Conservation (phyloP, 2,329 filamentous ascomycete genomes). For the Ophiostoma australiae region DNA sequence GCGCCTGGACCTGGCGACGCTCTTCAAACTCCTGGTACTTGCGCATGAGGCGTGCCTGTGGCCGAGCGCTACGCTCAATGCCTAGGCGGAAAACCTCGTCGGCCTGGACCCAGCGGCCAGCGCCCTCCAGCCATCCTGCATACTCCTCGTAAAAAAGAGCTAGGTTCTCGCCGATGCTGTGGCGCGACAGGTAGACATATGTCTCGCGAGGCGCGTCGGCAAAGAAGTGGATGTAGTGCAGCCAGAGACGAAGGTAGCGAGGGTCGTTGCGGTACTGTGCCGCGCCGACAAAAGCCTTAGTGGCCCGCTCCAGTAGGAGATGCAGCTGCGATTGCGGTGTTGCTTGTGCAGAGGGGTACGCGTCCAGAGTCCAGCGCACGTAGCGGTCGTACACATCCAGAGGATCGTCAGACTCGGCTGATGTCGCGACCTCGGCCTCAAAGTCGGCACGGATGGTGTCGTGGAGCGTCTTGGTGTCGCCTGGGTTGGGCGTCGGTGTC, state of each 20-base stretch:
- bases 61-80: slow-evolving; percentile 81
- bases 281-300: slow-evolving; percentile 80
- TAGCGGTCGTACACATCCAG: slow-evolving; percentile 95
- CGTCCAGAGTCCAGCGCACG: slow-evolving; percentile 91
- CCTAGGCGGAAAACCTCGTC: slow-evolving; percentile 91
- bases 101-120: slow-evolving; percentile 79
- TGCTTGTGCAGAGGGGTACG: slow-evolving; percentile 89
- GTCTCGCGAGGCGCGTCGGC: slow-evolving; percentile 89
- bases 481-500: slow-evolving; percentile 56
- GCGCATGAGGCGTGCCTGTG: slow-evolving; percentile 71
- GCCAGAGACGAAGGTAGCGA: slow-evolving; percentile 87
- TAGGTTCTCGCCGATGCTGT: slow-evolving; percentile 78
- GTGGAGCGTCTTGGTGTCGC: slow-evolving; percentile 68
- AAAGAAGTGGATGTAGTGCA: slow-evolving; percentile 90
- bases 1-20: slow-evolving; percentile 60
- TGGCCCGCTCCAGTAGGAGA: slow-evolving; percentile 83
- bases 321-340: slow-evolving; percentile 88
- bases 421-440: slow-evolving; percentile 72
- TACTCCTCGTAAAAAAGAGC: slow-evolving; percentile 97
- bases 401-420: slow-evolving; percentile 87
- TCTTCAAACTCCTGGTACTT: slow-evolving; percentile 92
- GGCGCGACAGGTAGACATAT: slow-evolving; percentile 84
- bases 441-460: slow-evolving; percentile 76
- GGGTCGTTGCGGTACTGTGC: slow-evolving; percentile 92
- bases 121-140: slow-evolving; percentile 82